Evolutionary conservation across 202 grass and related monocot genomes (phyloP).

Genomic region (Sporobolus alterniflorus): DNA sequence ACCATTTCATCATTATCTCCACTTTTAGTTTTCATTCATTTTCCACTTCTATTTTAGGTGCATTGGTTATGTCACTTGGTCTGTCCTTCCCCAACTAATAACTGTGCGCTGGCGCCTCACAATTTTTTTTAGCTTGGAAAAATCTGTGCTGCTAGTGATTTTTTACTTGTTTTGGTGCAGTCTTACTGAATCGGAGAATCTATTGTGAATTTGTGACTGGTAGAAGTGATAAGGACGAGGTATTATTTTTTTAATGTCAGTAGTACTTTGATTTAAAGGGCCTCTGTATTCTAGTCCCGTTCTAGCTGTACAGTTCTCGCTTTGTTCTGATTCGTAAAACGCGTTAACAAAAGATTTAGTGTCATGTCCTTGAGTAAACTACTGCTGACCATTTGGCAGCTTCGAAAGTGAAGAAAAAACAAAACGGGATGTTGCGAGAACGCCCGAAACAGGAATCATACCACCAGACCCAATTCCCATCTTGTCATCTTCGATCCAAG

Average conservation of each 20-base stretch:
- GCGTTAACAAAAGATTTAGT: slow-evolving; percentile 5
- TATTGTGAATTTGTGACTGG: background rate
- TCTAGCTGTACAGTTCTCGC: slow-evolving; percentile 26
- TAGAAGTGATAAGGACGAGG: slow-evolving; percentile 14
- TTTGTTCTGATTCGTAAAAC: slow-evolving; percentile 42
- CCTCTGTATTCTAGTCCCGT: background rate
- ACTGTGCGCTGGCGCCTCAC: background rate
- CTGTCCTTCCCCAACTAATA: background rate
- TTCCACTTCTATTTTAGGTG: slow-evolving; percentile 1
- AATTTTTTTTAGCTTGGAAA: background rate
- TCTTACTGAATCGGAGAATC: background rate
- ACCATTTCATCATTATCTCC: background rate
- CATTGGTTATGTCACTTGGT: background rate
- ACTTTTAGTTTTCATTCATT: background rate
- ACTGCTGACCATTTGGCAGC: slow-evolving; percentile 6
- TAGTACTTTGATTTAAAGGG: slow-evolving; percentile 37
- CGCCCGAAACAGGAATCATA: slow-evolving; percentile 35
- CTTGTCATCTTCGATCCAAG: slow-evolving; percentile 17
- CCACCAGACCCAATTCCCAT: slow-evolving; percentile 20
- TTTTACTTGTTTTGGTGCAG: slow-evolving; percentile 1
- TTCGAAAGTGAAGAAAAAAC: slow-evolving; percentile 1
- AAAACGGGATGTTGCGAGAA: background rate
- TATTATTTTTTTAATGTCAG: background rate
- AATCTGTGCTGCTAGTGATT: background rate
- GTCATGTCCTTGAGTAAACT: slow-evolving; percentile 5